These are phyloP conservation scores for Silene uniflora DNA, from an alignment of 148 eudicot species.

Conservation along the genomic window DNA sequence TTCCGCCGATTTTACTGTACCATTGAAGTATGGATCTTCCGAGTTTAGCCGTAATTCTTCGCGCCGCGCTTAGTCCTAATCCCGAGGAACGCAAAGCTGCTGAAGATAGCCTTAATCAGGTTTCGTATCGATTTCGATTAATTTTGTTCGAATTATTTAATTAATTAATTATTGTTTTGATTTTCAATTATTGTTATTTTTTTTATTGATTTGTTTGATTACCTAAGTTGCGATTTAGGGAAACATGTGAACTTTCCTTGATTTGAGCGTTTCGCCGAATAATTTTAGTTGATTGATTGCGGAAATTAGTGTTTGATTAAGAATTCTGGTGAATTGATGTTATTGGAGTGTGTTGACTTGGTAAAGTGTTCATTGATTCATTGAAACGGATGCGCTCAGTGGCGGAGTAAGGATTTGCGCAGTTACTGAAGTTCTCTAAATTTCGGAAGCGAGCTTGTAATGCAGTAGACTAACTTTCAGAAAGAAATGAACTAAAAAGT, in stretches of 20 bases:
- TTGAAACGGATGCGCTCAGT: too few relatives aligned
- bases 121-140: not conserved
- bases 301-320: not conserved
- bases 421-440: too few relatives aligned
- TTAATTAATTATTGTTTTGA: not conserved
- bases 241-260: too few relatives aligned
- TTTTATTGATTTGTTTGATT: not conserved
- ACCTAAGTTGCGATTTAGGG: not conserved
- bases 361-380: not conserved
- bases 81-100: constrained; percentile 92
- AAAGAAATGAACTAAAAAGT: too few relatives aligned
- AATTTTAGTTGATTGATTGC: not conserved
- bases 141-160: not conserved
- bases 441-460: too few relatives aligned
- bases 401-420: too few relatives aligned
- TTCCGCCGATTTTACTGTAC: constrained; percentile 15
- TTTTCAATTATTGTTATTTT: not conserved
- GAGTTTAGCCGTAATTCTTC: constrained; percentile 65
- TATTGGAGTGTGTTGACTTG: too few relatives aligned
- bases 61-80: constrained; percentile 91
- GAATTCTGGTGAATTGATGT: too few relatives aligned
- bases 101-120: constrained; percentile 90
- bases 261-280: not conserved
- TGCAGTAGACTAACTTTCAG: too few relatives aligned
- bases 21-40: constrained; percentile 71